phyloP scores from a whole-genome alignment of 2,329 filamentous ascomycete genomes.

The Didymella keratinophila region DNA sequence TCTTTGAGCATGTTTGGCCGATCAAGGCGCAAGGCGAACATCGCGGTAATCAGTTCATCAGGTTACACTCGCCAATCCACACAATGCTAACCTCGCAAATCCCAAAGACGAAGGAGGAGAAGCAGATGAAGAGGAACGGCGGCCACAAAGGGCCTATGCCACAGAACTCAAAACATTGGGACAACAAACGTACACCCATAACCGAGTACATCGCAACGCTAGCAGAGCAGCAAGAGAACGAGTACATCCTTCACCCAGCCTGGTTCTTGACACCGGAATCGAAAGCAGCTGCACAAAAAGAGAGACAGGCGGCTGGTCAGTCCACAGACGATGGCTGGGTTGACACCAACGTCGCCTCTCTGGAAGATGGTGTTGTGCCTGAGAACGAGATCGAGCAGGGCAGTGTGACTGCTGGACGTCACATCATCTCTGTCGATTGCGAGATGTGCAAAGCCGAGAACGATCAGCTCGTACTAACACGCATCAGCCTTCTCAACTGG shows the following conservation, averaged over 20 bases:
- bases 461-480: constrained; percentile 81
- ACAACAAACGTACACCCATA: constrained; percentile 80
- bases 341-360: constrained; percentile 72
- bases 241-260: constrained; percentile 84
- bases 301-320: constrained; percentile 61
- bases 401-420: constrained; percentile 82
- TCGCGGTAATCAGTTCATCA: constrained; percentile 65
- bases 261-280: constrained; percentile 67
- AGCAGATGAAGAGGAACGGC: constrained; percentile 59
- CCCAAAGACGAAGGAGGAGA: constrained; percentile 73
- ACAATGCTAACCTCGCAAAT: constrained; percentile 81
- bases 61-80: constrained; percentile 85
- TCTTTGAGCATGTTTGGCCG: constrained; percentile 91
- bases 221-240: constrained; percentile 80
- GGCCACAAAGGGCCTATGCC: constrained; percentile 61
- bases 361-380: constrained; percentile 73
- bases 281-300: constrained; percentile 60
- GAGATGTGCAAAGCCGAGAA: constrained; percentile 95
- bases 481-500: constrained; percentile 89
- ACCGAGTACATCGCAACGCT: constrained; percentile 77
- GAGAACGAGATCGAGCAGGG: constrained; percentile 78
- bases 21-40: constrained; percentile 87
- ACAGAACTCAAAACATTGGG: constrained; percentile 70
- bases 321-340: constrained; percentile 76
- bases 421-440: constrained; percentile 85